phyloP scores from a whole-genome alignment of 1,284 basidiomycete species.

The Ceraceosorus guamensis region DNA sequence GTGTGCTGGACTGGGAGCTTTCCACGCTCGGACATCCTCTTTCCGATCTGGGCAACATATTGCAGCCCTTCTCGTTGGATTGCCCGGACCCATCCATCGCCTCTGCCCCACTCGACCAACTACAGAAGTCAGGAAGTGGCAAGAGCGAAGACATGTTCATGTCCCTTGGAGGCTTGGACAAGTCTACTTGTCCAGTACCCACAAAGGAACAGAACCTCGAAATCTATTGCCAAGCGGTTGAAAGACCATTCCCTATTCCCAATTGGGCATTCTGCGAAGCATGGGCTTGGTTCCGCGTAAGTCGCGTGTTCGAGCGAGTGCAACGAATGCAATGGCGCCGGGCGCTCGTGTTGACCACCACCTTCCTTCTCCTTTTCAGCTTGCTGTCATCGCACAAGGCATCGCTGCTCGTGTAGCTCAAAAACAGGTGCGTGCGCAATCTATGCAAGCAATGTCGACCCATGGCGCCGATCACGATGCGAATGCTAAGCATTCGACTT shows the following conservation, averaged over 20 bases:
- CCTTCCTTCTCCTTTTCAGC: slow-evolving; percentile 43
- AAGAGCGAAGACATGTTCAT: slow-evolving; percentile 21
- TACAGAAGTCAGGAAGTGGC: slow-evolving; percentile 4
- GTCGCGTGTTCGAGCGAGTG: slow-evolving; percentile 32
- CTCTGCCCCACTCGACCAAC: slow-evolving; percentile 12
- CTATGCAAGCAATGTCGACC: not conserved
- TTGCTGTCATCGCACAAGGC: slow-evolving; percentile 81
- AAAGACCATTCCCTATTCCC: slow-evolving; percentile 62
- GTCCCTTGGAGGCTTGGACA: slow-evolving; percentile 49
- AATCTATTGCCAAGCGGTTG: slow-evolving; percentile 63
- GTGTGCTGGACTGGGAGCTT: slow-evolving; percentile 92
- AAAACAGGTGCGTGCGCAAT: slow-evolving; percentile 54
- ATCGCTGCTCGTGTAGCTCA: slow-evolving; percentile 80
- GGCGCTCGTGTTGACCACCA: not conserved
- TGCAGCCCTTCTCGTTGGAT: slow-evolving; percentile 56
- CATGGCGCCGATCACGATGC: not conserved
- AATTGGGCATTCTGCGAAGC: slow-evolving; percentile 72
- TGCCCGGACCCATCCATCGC: slow-evolving; percentile 12
- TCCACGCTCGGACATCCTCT: slow-evolving; percentile 63
- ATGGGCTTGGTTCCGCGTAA: slow-evolving; percentile 78
- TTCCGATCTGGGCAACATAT: slow-evolving; percentile 84
- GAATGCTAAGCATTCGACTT: not conserved
- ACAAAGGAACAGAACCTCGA: slow-evolving; percentile 66
- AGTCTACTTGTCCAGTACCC: slow-evolving; percentile 54
- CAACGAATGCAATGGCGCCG: slow-evolving; percentile 3